Evolutionary conservation across 2,329 filamentous ascomycete species (phyloP), one percentile per base, ranked within the genome.

Genomic region (Aspergillus niger): DNA sequence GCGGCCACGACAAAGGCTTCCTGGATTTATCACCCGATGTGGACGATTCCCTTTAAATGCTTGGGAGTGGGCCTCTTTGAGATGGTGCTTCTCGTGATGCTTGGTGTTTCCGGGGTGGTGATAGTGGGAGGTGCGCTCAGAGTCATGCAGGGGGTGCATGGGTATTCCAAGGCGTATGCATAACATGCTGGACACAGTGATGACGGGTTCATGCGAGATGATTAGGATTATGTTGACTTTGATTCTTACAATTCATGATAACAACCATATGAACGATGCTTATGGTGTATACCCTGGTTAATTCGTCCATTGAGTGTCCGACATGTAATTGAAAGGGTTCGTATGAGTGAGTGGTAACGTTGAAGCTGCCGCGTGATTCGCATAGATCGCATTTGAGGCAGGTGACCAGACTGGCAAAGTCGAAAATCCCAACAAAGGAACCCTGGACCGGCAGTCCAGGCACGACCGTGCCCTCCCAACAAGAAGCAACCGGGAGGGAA

Each of bases 41-140:
- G 39, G 15, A 43, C 36, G 20, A 38, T 7, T 10, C 24, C 43
- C 8, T 26, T 10, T 10, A 39, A 30, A 20, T 15, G 38, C 5
- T 13, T 22, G 4, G 53, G 49, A 8, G 15, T 60, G 20, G 53
- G 58, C 10, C 10, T 39, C 8, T 52, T 57, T 39, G 58, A 60
- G 22, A 20, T 57, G 47, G 36, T 24, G 30, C 48, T 55, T 52
- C 43, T 57, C 43, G 17, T 57, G 47, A 20, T 38, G 24, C 15
- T 32, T 26, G 39, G 22, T 43, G 26, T 56, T n/a, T 5, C 50
- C 22, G 36, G 44, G 17, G 48, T n/a, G 3, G 20, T 44, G 20
- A 10, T 58, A 48, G 13, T 39, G 38, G 36, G 36, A 5, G 24
- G 22, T 20, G 15, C 38, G 44, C 28, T 60, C 4, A 20, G 36